Percentiles rank a stretch among this genome's conserved stretches.
Evolutionary conservation across 2,329 filamentous ascomycete genomes (phyloP).

Genomic region (Penicillium sp.): DNA sequence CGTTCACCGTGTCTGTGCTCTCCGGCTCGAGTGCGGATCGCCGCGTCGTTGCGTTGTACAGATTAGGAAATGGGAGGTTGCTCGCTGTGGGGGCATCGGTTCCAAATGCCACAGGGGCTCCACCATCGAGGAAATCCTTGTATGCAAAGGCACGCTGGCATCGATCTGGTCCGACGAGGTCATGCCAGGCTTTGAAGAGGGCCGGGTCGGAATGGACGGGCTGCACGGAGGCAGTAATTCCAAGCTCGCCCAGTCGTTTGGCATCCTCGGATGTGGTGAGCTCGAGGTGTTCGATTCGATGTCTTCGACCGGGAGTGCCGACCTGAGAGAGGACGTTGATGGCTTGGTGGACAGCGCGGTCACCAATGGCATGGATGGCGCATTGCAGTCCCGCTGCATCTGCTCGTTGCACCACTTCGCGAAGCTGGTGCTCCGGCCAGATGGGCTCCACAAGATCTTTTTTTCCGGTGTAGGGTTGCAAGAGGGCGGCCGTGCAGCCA

Average conservation of each 20-base stretch:
- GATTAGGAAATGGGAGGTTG: slow-evolving; percentile 41
- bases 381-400: slow-evolving; percentile 43
- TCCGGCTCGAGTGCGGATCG: slow-evolving; percentile 40
- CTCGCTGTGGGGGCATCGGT: slow-evolving; percentile 47
- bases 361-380: slow-evolving; percentile 49
- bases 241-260: slow-evolving; percentile 41
- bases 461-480: slow-evolving; percentile 42
- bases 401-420: slow-evolving; percentile 41
- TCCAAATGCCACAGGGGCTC: slow-evolving; percentile 43
- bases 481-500: slow-evolving; percentile 46
- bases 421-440: slow-evolving; percentile 41
- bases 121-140: slow-evolving; percentile 44
- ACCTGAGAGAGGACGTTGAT: slow-evolving; percentile 42
- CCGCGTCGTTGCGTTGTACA: slow-evolving; percentile 47
- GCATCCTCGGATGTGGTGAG: slow-evolving; percentile 45
- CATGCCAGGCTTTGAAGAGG: slow-evolving; percentile 45
- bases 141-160: slow-evolving; percentile 48
- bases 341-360: slow-evolving; percentile 41
- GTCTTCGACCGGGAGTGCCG: slow-evolving; percentile 37
- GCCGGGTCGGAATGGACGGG: slow-evolving; percentile 40
- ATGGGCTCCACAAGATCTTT: slow-evolving; percentile 40
- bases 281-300: slow-evolving; percentile 49
- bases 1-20: slow-evolving; percentile 37
- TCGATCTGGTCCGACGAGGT: slow-evolving; percentile 41
- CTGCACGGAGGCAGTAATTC: slow-evolving; percentile 41